phyloP scores from a whole-genome alignment of 2,329 filamentous ascomycete genomes.

The Davidsoniella eucalypti region DNA sequence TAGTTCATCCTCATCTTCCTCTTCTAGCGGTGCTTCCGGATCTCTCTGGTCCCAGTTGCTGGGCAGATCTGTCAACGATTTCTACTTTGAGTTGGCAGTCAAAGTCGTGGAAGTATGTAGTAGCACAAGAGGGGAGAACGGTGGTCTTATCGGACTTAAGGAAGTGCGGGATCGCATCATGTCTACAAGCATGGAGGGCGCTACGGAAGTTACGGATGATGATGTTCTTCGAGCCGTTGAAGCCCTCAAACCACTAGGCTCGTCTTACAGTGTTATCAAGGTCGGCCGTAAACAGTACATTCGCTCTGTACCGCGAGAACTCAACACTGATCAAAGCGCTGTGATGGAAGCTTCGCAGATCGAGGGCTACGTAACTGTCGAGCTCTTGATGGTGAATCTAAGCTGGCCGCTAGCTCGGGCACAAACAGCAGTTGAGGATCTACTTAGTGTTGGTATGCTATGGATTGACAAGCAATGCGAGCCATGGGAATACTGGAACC shows the following conservation, averaged over 20 bases:
- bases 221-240: conserved; percentile 82
- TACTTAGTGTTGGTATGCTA: conserved; percentile 74
- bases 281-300: conserved; percentile 81
- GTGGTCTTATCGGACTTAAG: conserved; percentile 69
- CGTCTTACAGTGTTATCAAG: conserved; percentile 68
- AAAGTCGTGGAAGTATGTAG: conserved; percentile 85
- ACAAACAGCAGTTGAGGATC: conserved; percentile 78
- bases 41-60: conserved; percentile 89
- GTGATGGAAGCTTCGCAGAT: conserved; percentile 85
- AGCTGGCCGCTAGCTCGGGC: conserved; percentile 71
- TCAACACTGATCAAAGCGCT: conserved; percentile 84
- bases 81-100: conserved; percentile 97
- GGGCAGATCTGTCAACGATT: conserved; percentile 85
- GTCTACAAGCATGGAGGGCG: conserved; percentile 56
- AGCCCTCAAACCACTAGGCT: conserved; percentile 72
- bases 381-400: conserved; percentile 76
- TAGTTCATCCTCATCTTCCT: conserved; percentile 19
- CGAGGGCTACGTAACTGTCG: conserved; percentile 75
- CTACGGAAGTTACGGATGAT: conserved; percentile 72
- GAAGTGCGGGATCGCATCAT: conserved; percentile 67
- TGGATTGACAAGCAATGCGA: conserved; percentile 85
- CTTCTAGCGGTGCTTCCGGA: conserved; percentile 31
- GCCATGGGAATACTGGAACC: conserved; percentile 79
- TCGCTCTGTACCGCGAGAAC: conserved; percentile 80
- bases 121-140: conserved; percentile 75